Percentiles rank a stretch among this genome's conserved stretches.
These are phyloP conservation scores for Theileria sp. DNA, from an alignment of 169 alveolate species.

Conservation along the genomic window DNA sequence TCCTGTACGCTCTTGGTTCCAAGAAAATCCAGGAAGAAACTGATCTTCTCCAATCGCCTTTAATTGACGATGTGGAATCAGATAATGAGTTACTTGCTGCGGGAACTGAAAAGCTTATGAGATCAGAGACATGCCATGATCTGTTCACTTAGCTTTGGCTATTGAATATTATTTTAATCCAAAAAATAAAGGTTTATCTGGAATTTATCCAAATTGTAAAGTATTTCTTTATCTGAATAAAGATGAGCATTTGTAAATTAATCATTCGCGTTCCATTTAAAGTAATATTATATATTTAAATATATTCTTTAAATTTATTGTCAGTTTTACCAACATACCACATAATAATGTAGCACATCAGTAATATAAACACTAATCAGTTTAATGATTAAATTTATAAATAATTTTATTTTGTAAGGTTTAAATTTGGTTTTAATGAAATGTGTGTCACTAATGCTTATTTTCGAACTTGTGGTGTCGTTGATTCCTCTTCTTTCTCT, in stretches of 20 bases:
- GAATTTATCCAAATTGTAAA: not conserved
- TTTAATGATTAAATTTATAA: no score
- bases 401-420: not conserved
- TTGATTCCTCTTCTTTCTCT: not conserved
- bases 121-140: not conserved
- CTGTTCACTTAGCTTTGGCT: not conserved
- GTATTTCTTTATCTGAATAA: not conserved
- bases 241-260: not conserved
- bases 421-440: not conserved
- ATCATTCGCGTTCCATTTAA: not conserved
- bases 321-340: not conserved
- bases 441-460: not conserved
- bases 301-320: not conserved
- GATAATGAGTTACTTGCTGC: not conserved
- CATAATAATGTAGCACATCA: not conserved
- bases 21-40: conserved; percentile 24
- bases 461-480: not conserved
- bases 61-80: conserved; percentile 18
- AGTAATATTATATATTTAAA: not conserved
- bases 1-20: conserved; percentile 52
- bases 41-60: conserved; percentile 43
- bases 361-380: not conserved
- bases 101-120: not conserved
- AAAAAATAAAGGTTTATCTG: not conserved
- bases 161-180: not conserved